A percentile compares a stretch with the other conserved stretches of the same genome.
phyloP scores from a whole-genome alignment of 2,329 filamentous ascomycete genomes.

The Leptosphaerulina australis region DNA sequence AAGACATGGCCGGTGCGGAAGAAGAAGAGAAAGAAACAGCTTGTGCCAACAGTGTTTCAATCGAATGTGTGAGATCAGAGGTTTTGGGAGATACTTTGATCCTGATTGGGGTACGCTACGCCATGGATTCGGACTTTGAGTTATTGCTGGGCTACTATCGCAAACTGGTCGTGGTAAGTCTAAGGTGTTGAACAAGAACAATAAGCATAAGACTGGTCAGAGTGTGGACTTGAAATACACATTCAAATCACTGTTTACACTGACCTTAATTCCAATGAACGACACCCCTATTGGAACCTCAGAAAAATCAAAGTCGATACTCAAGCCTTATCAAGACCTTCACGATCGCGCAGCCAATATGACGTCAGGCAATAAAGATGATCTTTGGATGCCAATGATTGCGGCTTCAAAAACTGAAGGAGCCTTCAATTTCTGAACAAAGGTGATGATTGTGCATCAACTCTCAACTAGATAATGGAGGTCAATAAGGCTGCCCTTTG shows the following conservation, averaged over 20 bases:
- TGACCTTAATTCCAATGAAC: too few relatives aligned
- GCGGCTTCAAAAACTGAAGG: not conserved
- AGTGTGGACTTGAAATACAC: too few relatives aligned
- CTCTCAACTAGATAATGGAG: not conserved
- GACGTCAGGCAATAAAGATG: conserved; percentile 8
- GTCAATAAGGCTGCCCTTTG: conserved; percentile 6
- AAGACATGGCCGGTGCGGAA: conserved; percentile 28
- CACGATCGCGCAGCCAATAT: conserved; percentile 4
- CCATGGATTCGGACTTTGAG: conserved; percentile 14
- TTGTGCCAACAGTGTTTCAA: conserved; percentile 34
- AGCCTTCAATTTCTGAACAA: not conserved
- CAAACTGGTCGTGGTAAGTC: not conserved
- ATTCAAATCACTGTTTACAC: too few relatives aligned
- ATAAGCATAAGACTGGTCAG: not conserved
- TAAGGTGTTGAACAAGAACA: not conserved
- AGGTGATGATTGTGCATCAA: not conserved
- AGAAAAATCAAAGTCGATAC: not conserved
- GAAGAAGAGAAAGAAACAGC: conserved; percentile 24
- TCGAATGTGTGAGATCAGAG: conserved; percentile 32
- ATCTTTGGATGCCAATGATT: not conserved
- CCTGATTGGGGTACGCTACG: conserved; percentile 29
- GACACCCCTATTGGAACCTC: too few relatives aligned
- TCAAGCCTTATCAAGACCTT: not conserved
- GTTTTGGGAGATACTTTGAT: conserved; percentile 33
- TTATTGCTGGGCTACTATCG: not conserved